A percentile compares a stretch with the other conserved stretches of the same genome.
phyloP scores from a whole-genome alignment of 805 yeast genomes.

The Cyberlindnera euphorbiiphila region DNA sequence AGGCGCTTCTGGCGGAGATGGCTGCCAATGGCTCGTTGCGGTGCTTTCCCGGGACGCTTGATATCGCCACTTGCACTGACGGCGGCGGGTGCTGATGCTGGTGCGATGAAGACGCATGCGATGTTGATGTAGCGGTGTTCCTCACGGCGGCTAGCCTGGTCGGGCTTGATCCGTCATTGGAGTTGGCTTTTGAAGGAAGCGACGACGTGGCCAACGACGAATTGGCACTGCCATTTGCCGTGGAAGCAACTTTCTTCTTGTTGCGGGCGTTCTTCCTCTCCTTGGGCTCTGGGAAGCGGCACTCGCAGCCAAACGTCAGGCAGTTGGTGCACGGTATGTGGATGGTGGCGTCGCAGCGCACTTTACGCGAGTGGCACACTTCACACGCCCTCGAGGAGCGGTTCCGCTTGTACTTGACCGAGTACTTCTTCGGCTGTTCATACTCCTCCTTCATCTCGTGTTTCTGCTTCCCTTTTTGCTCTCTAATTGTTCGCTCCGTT shows the following conservation, averaged over 20 bases:
- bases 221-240: no score
- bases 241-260: no score
- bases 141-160: no score
- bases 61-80: slow-evolving; percentile 15
- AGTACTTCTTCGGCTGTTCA: slow-evolving; percentile 27
- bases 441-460: slow-evolving; percentile 8
- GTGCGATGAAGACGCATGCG: background rate
- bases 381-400: slow-evolving; percentile 71
- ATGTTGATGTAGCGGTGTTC: background rate
- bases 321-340: slow-evolving; percentile 67
- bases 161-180: no score
- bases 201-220: background rate
- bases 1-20: slow-evolving; percentile 29
- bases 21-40: slow-evolving; percentile 34
- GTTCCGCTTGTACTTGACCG: slow-evolving; percentile 41
- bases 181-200: no score
- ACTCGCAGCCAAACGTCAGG: slow-evolving; percentile 66
- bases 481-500: no score
- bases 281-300: slow-evolving; percentile 60
- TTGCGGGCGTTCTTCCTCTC: slow-evolving; percentile 36
- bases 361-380: slow-evolving; percentile 75
- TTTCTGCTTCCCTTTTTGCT: no score
- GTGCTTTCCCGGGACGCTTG: slow-evolving; percentile 25
- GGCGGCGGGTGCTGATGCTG: slow-evolving; percentile 4
- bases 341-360: slow-evolving; percentile 68